Base-by-base conservation (phyloP, 2,329 filamentous ascomycete species). In the Beauveria caledonica region DNA sequence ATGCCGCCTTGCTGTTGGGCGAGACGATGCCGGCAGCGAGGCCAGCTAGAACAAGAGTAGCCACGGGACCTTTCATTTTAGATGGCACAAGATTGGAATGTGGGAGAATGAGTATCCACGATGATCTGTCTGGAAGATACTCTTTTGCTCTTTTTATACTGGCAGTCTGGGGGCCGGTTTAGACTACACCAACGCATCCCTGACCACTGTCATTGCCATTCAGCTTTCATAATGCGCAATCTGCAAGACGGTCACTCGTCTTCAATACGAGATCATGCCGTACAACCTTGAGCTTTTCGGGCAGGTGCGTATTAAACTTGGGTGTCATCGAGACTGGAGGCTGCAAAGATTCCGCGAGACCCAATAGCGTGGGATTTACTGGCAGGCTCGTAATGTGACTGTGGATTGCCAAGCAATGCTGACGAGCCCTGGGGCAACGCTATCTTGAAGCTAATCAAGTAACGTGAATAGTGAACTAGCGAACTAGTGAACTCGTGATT, bases 31-130 rank as follows among this genome's bases (percentile, higher is more conserved):
- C 51, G 21, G 51, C 58, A 15, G 19, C 50, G 19, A 54, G 11
- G 51, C 50, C 50, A 21, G 58, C 58, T 2, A 60, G 42, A n/a
- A 60, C 17, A 21, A 60, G 44, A 46, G 58, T 48, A 5, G 50
- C 58, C 39, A 39, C 40, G 6, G 58, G 29, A 3, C 15, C 25
- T 23, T 60, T 60, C 58, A 60, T 60, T 10, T 49, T 25, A 3
- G 5, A 45, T 21, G n/a, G 19, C 17, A n/a, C 3, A 33, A 21
- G 17, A 2, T 36, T 42, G 7, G n/a, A 9, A 6, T n/a, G 10
- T 11, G 21, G 7, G 10, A 36, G 33, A 21, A 39, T 9, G 3
- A 21, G 9, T 52, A 6, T 45, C 17, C 13, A 15, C 0, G 2
- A 33, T 11, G 10, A n/a, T 17, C 9, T 33, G 2, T 2, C 17